Evolutionary conservation across 371 early-diverging fungal species (phyloP), one percentile per base, ranked within the genome.

Genomic region (Fennellomyces sp.): DNA sequence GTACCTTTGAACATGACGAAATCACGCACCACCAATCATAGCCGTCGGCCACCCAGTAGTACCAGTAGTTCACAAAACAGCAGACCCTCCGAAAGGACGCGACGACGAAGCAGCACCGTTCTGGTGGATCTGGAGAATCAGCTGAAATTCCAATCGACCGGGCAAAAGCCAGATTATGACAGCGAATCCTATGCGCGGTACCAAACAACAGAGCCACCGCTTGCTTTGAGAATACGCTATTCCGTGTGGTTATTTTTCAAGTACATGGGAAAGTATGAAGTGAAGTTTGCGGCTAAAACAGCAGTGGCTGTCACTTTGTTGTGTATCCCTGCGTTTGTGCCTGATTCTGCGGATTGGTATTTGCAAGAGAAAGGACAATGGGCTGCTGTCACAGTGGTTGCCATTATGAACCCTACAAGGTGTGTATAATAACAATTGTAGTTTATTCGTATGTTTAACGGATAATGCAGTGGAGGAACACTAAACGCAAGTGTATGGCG

Each of bases 211-310:
- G 29, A 52, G 11, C 19, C 12, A 31, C 28, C 30, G n/a, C 30
- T 27, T 2, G n/a, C 10, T 12, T 31, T 33, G 17, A 33, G 6
- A 45, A 21, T 45, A 23, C 83, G 84, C 0, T 84, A 80, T 51
- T 55, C 52, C 0, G 10, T 81, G 19, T 86, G 86, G 86, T 29
- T 62, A n/a, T 28, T 42, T 1, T 21, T 82, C 1, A 80, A 80
- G 27, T 68, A 69, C 5, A 53, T 82, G 23, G 74, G 66, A 27
- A 71, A 72, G 1, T 81, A 83, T 35, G 83, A 84, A 36, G 75
- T 81, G 65, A 81, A 81, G 52, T 86, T 83, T 73, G 80, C 80
- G 0, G 60, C 84, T 66, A 86, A 86, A 66, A 84, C 83, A 81
- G 84, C 84, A 1, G 61, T 61, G 0, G 83, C 81, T 13, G 75